A percentile compares a stretch with the other conserved stretches of the same genome.
These are phyloP conservation scores for Tylopilus sp. DNA, from an alignment of 1,284 basidiomycete genomes.

Conservation along the genomic window DNA sequence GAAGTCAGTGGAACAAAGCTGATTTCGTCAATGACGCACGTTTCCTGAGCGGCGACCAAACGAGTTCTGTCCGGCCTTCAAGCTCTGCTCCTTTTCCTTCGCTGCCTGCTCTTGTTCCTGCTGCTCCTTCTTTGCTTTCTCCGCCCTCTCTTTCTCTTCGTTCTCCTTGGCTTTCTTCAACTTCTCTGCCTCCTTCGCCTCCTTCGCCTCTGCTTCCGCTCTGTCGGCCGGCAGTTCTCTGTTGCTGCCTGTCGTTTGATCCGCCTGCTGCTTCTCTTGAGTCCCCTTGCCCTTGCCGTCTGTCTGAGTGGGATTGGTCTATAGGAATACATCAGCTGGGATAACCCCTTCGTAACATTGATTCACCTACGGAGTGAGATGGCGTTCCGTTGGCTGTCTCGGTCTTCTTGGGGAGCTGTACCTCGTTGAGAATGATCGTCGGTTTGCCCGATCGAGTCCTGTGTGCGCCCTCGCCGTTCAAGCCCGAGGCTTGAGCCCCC, in stretches of 20 bases:
- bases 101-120: neutral
- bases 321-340: slow-evolving; percentile 3
- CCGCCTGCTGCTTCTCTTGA: neutral
- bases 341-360: neutral
- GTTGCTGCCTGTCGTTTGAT: neutral
- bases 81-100: neutral
- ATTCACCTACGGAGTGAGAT: slow-evolving; percentile 17
- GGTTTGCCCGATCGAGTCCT: neutral
- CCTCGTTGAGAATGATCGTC: slow-evolving; percentile 19
- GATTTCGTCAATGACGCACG: slow-evolving; percentile 16
- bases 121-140: neutral
- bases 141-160: neutral
- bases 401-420: slow-evolving; percentile 23
- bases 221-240: neutral
- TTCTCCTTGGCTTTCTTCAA: neutral
- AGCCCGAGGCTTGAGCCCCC: slow-evolving; percentile 32
- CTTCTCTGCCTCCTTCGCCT: neutral
- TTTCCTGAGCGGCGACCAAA: too few species aligned
- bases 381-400: neutral
- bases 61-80: neutral
- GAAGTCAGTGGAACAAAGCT: neutral
- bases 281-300: too few species aligned
- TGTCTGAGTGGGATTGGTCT: slow-evolving; percentile 6
- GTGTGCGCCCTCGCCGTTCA: slow-evolving; percentile 12
- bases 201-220: neutral